Base-by-base conservation (phyloP, 2,329 filamentous ascomycete genomes). In the Penicillium sp. region DNA sequence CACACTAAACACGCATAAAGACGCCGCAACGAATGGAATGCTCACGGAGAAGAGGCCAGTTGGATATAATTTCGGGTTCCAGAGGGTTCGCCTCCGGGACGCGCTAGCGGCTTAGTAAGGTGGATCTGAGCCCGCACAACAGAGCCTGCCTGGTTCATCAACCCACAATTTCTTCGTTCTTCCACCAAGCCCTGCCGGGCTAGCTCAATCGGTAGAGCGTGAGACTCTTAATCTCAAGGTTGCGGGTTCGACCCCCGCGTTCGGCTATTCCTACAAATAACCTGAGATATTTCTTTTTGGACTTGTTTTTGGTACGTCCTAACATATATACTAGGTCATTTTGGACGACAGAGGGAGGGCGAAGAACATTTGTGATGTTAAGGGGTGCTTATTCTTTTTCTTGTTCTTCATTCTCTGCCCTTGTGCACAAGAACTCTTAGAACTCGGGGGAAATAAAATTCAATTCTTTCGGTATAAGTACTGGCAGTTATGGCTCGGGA, bases 181-280 rank as follows among this genome's bases (percentile, higher is more conserved):
- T 27, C 14, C 48, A 50, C 51, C 53, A 50, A 56, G 50, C 42
- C 44, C 50, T 58, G 74, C 74, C 69, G 68, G 73, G 73, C 71
- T 76, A 76, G 74, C 74, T 77, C 74, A 77, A 77, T 77, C 74
- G 75, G 68, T 73, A 77, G 70, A 73, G 70, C 71, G 70, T 77
- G 75, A 75, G 75, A 74, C 73, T 77, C 73, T 76, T 78, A 75
- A 70, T 69, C 70, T 68, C 68, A 70, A 69, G 66, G 67, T 61
- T 70, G 66, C 64, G 69, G 68, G 70, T 72, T 72, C 70, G 65
- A 73, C 64, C 70, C 69, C 69, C 70, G 67, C 69, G 68, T 72
- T 70, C 62, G 70, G 69, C 63, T 70, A 52, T 55, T 57, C 48
- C 54, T 61, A 56, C 54, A 58, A 53, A 49, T n/a, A 31, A 44